Evolutionary conservation across 495 filamentous ascomycete genomes (phyloP), one percentile per base, ranked within the genome.

Genomic region (Hypoxylon perforatum): DNA sequence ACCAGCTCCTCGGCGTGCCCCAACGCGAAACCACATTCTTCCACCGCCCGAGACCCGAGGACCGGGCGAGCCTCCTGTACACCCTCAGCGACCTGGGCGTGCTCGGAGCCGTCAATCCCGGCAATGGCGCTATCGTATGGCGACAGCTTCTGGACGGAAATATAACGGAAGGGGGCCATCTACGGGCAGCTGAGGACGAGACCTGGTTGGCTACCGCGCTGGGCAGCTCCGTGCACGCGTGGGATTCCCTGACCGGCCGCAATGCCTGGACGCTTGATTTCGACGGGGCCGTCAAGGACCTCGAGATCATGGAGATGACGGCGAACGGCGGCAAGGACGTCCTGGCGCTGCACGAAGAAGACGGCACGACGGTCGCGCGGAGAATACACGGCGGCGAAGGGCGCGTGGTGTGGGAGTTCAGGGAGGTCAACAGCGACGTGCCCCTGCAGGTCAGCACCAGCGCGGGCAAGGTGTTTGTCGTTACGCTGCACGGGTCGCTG

Each of bases 21-120:
- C 88, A 90, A 68, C 79, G 85, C 75, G 85, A 90, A 42, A 91
- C 92, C 36, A 97, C 93, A 50, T 97, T 99, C 84, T 97, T 98
- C 85, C 93, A 97, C 78, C 88, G 88, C 61, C 96, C 95, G 11
- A 85, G 88, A 57, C 77, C 86, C 15, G 82, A 89, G 55, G 94
- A 93, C 17, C 92, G 91, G 76, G 94, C 94, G 15, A 94, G 91
- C 23, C 82, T 98, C 25, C 84, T 99, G 28, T 99, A 97, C 74
- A 97, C 96, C 0, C 80, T 98, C 12, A 93, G 91, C 57, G 89
- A 96, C 25, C 85, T 90, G 35, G 86, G 86, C 18, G 85, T 96
- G 8, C 77, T 98, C 0, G 96, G 93, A 25, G 94, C 95, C 0
- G 84, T 97, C 10, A 96, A 97, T 68, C 95, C 95, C 14, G 90